Evolutionary conservation across 2,329 filamentous ascomycete species (phyloP).

Genomic region (Aspergillus sp.): DNA sequence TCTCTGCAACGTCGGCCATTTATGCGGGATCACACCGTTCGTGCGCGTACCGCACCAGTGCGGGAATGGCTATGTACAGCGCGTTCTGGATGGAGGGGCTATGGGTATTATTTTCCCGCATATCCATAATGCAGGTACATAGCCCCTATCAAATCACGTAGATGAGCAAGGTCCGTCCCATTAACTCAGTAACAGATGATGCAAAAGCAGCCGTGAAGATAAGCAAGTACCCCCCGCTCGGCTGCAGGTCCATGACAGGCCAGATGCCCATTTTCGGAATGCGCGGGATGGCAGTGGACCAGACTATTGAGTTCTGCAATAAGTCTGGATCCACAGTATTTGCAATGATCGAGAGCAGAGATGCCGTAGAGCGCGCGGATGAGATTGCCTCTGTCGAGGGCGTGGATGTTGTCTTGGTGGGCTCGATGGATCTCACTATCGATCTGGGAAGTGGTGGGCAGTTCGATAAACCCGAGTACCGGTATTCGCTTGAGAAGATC

Average conservation of each 20-base stretch:
- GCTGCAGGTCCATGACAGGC: not conserved
- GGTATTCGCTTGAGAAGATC: not conserved
- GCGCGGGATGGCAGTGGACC: not conserved
- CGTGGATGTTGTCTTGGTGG: not conserved
- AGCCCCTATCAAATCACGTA: too few species aligned
- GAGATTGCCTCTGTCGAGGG: not conserved
- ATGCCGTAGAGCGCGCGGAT: not conserved
- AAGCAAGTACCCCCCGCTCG: conserved; percentile 5
- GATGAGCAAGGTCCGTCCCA: not conserved
- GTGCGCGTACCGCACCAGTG: conserved; percentile 34
- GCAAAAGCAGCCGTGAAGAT: not conserved
- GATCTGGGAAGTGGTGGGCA: not conserved
- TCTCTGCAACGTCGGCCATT: not conserved
- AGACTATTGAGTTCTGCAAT: not conserved
- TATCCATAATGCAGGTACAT: conserved; percentile 15
- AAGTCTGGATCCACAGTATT: not conserved
- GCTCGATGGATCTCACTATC: not conserved
- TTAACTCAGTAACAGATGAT: not conserved
- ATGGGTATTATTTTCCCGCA: conserved; percentile 32
- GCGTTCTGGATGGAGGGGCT: conserved; percentile 34
- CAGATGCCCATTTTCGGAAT: not conserved
- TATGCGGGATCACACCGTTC: conserved; percentile 23
- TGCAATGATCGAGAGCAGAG: not conserved
- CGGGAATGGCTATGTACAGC: conserved; percentile 31
- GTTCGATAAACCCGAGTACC: not conserved